A percentile compares a stretch with the other conserved stretches of the same genome.
phyloP scores from a whole-genome alignment of 1,284 basidiomycete species.

The Ganoderma lingzhi region DNA sequence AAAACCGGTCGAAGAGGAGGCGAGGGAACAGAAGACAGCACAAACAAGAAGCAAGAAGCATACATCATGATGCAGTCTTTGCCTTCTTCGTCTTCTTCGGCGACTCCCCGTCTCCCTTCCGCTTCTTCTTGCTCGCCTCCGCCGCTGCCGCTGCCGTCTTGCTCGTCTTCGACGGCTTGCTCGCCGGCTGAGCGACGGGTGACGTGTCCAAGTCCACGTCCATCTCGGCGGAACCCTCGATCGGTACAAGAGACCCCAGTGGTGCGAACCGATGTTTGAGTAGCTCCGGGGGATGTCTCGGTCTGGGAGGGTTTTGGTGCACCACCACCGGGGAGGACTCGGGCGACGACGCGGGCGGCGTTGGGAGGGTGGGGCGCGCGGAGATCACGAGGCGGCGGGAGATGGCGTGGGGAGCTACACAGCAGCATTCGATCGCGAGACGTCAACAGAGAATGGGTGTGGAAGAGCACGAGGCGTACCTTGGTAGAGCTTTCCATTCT shows the following conservation, averaged over 20 bases:
- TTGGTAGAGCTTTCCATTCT: conserved; percentile 64
- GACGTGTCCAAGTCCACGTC: conserved; percentile 34
- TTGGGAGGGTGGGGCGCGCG: conserved; percentile 53
- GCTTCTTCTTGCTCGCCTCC: conserved; percentile 16
- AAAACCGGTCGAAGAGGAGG: not conserved
- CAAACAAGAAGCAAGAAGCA: not conserved
- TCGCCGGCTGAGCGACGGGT: conserved; percentile 26
- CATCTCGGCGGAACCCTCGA: conserved; percentile 31
- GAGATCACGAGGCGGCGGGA: conserved; percentile 65
- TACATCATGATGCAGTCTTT: conserved; percentile 40
- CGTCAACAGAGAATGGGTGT: not conserved
- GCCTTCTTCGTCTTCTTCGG: conserved; percentile 52
- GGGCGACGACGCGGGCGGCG: conserved; percentile 38
- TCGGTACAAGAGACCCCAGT: conserved; percentile 56
- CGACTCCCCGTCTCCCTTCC: conserved; percentile 33
- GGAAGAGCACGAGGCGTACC: conserved; percentile 47
- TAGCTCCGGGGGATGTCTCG: conserved; percentile 63
- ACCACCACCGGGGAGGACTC: conserved; percentile 36
- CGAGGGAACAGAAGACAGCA: not conserved
- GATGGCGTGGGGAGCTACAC: conserved; percentile 63
- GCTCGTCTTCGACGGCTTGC: conserved; percentile 21
- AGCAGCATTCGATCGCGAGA: not conserved
- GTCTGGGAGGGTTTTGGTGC: conserved; percentile 62
- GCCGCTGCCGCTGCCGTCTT: conserved; percentile 40
- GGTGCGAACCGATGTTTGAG: conserved; percentile 73